Conservation (phyloP, 1,284 basidiomycete genomes). For the Xanthoconium separans region DNA sequence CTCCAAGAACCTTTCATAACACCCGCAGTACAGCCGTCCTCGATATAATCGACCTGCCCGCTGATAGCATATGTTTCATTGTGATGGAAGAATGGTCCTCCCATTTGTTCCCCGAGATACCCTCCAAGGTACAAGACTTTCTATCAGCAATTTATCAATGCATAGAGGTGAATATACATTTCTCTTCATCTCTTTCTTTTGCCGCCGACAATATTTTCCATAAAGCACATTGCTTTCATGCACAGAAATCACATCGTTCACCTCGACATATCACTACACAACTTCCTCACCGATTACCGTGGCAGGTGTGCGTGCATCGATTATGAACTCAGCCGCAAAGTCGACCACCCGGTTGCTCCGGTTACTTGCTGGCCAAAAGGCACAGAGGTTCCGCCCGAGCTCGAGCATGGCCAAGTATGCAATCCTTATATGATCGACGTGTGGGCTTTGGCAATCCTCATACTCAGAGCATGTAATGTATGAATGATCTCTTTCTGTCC, state of each 20-base stretch:
- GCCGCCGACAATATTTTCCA: neutral
- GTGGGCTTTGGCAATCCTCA: conserved; percentile 64
- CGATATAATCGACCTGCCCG: conserved; percentile 54
- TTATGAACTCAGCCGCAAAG: conserved; percentile 63
- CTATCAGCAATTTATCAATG: conserved; percentile 60
- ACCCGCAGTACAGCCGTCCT: conserved; percentile 49
- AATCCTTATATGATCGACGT: conserved; percentile 72
- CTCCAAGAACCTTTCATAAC: conserved; percentile 4
- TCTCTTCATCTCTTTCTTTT: neutral
- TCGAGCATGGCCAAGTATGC: conserved; percentile 46
- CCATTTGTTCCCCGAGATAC: conserved; percentile 50
- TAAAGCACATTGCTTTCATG: conserved; percentile 67
- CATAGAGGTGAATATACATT: conserved; percentile 49
- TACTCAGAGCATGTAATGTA: conserved; percentile 65
- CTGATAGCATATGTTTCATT: conserved; percentile 61
- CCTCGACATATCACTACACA: conserved; percentile 68
- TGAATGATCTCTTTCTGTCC: conserved; percentile 11
- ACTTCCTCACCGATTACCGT: conserved; percentile 62
- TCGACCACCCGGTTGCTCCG: conserved; percentile 39
- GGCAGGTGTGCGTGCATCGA: conserved; percentile 71
- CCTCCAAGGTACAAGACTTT: conserved; percentile 53
- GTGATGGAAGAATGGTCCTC: conserved; percentile 80
- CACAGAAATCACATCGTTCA: conserved; percentile 64
- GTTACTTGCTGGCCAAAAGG: conserved; percentile 46
- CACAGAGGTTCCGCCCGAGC: conserved; percentile 71